These are phyloP conservation scores for Skeletonema tropicum DNA, from an alignment of 108 stramenopile species.

Conservation along the genomic window DNA sequence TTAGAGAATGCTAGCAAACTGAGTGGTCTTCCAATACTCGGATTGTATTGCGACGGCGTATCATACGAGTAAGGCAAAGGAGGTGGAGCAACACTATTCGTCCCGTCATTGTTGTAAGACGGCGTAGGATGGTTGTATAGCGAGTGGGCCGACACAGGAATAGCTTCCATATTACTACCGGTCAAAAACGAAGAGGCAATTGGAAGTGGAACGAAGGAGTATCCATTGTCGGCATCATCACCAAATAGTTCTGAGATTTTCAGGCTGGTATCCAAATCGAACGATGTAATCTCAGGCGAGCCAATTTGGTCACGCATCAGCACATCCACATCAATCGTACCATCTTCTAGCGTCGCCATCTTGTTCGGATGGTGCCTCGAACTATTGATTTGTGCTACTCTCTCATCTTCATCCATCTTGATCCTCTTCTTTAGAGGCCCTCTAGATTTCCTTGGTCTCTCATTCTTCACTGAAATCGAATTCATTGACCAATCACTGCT, in stretches of 20 bases:
- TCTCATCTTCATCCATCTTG: not conserved
- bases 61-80: not conserved
- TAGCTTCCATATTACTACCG: not conserved
- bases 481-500: not conserved
- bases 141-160: not conserved
- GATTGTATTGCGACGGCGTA: not conserved
- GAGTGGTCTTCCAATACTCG: not conserved
- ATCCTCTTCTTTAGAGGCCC: conserved; percentile 8
- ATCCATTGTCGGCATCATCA: not conserved
- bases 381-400: not conserved
- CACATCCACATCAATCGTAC: not conserved
- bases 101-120: not conserved
- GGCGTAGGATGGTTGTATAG: not conserved
- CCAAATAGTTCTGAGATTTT: conserved; percentile 14
- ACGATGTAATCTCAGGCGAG: not conserved
- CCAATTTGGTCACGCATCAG: conserved; percentile 1
- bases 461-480: too few relatives aligned
- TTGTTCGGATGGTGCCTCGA: not conserved
- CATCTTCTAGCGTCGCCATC: not conserved
- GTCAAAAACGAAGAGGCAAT: not conserved
- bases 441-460: not conserved
- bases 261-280: conserved; percentile 5
- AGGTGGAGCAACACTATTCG: not conserved
- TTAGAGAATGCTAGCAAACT: conserved; percentile 1
- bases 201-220: conserved; percentile 19